Percentiles rank a stretch among this genome's conserved stretches.
phyloP scores from a whole-genome alignment of 2,329 filamentous ascomycete species.

The Tolypocladium endophyticum region DNA sequence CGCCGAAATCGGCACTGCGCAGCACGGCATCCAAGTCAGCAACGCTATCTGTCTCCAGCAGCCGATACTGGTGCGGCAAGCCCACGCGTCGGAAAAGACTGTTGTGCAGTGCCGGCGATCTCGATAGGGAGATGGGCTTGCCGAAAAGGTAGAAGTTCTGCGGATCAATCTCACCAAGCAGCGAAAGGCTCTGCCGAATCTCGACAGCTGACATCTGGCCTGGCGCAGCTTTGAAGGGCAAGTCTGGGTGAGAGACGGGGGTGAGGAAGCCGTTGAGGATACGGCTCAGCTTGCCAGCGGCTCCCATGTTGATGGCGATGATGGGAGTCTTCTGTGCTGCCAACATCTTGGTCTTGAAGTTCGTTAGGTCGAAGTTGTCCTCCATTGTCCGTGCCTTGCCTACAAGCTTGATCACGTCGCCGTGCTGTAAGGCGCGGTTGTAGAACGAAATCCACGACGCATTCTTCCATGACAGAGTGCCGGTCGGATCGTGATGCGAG shows the following conservation, averaged over 20 bases:
- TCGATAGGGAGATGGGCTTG: conserved; percentile 69
- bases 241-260: conserved; percentile 76
- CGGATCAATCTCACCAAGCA: conserved; percentile 68
- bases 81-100: conserved; percentile 65
- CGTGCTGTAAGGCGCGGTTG: conserved; percentile 80
- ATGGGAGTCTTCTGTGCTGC: conserved; percentile 68
- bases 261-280: conserved; percentile 90
- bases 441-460: conserved; percentile 88
- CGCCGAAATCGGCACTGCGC: conserved; percentile 66
- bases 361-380: conserved; percentile 77
- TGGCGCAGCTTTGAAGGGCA: conserved; percentile 90
- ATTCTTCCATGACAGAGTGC: conserved; percentile 75
- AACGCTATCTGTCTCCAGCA: conserved; percentile 61
- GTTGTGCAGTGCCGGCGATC: conserved; percentile 86
- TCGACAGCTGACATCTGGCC: conserved; percentile 87
- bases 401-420: conserved; percentile 90
- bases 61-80: conserved; percentile 72
- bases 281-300: conserved; percentile 75
- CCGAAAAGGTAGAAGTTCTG: conserved; percentile 84
- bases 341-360: conserved; percentile 70
- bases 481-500: conserved; percentile 83
- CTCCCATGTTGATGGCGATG: conserved; percentile 94
- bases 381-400: conserved; percentile 65
- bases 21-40: conserved; percentile 55
- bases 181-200: conserved; percentile 66